Conservation (phyloP, 495 filamentous ascomycete genomes). For the Cenococcum geophilum region DNA sequence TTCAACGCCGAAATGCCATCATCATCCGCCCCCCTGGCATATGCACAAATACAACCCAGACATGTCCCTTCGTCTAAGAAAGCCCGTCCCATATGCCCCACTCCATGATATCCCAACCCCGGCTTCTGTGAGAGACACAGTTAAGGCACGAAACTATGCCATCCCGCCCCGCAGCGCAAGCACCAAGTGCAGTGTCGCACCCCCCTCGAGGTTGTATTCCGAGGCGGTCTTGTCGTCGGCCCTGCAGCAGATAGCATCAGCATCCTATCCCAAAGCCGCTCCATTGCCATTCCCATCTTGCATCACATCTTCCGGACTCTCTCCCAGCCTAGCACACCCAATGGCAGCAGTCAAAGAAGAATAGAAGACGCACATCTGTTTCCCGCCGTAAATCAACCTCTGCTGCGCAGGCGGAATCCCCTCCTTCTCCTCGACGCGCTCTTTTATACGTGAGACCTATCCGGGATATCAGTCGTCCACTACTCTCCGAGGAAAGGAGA, state of each 20-base stretch:
- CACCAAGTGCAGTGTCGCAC: conserved; percentile 90
- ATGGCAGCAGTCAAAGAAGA: neutral
- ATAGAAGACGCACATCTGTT: conserved; percentile 73
- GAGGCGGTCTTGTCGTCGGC: conserved; percentile 80
- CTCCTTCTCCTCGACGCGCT: conserved; percentile 97
- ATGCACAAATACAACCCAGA: too few species aligned
- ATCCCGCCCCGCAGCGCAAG: conserved; percentile 80
- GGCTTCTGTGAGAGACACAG: neutral
- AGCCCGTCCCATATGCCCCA: neutral
- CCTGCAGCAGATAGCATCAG: conserved; percentile 45
- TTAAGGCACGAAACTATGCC: neutral
- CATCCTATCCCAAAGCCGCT: neutral
- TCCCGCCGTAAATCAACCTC: conserved; percentile 90
- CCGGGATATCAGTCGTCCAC: neutral
- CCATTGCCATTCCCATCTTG: too few species aligned
- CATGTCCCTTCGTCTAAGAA: too few species aligned
- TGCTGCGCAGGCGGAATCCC: conserved; percentile 97
- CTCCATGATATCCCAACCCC: neutral
- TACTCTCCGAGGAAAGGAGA: neutral
- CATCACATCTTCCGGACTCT: too few species aligned
- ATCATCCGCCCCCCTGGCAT: too few species aligned
- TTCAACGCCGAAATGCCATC: too few species aligned
- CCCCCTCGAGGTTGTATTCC: conserved; percentile 86
- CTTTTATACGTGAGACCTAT: conserved; percentile 90
- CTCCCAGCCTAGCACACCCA: too few species aligned